These are phyloP conservation scores for Peniophora sp. DNA, from an alignment of 1,284 basidiomycete species.

Conservation along the genomic window DNA sequence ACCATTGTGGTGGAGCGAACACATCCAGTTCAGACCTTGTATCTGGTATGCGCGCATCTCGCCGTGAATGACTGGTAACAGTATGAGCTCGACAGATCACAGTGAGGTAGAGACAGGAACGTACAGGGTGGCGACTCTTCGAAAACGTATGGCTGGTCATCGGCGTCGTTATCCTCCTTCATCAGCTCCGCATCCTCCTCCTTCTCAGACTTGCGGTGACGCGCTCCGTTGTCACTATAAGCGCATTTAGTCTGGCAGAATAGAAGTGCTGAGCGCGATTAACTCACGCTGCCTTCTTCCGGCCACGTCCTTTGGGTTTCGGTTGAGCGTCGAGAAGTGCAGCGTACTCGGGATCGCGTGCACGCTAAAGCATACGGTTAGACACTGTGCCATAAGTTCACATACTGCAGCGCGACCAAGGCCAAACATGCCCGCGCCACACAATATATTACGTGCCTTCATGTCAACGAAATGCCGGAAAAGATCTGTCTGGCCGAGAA, in stretches of 20 bases:
- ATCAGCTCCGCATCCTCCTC: conserved; percentile 96
- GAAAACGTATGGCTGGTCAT: conserved; percentile 84
- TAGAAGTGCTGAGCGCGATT: neutral
- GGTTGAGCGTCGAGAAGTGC: conserved; percentile 80
- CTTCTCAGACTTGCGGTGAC: conserved; percentile 94
- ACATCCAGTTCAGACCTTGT: conserved; percentile 98
- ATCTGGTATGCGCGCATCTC: conserved; percentile 93
- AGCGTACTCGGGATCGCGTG: conserved; percentile 92
- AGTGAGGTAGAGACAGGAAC: conserved; percentile 22
- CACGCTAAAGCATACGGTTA: conserved; percentile 42
- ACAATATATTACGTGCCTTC: conserved; percentile 47
- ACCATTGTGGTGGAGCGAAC: conserved; percentile 86
- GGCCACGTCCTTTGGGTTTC: conserved; percentile 73
- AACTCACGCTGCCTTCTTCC: conserved; percentile 70
- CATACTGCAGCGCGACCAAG: neutral
- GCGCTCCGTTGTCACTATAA: conserved; percentile 63
- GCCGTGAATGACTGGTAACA: conserved; percentile 72
- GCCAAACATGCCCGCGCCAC: neutral
- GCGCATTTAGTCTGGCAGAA: neutral
- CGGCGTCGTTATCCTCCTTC: conserved; percentile 77
- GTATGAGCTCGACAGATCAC: conserved; percentile 1
- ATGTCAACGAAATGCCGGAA: conserved; percentile 96
- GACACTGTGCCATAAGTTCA: neutral
- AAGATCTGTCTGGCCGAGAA: conserved; percentile 91
- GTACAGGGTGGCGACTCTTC: conserved; percentile 87